Evolutionary conservation across 148 eudicot species (phyloP), one percentile per base, ranked within the genome.

Genomic region (Simmondsia chinensis): DNA sequence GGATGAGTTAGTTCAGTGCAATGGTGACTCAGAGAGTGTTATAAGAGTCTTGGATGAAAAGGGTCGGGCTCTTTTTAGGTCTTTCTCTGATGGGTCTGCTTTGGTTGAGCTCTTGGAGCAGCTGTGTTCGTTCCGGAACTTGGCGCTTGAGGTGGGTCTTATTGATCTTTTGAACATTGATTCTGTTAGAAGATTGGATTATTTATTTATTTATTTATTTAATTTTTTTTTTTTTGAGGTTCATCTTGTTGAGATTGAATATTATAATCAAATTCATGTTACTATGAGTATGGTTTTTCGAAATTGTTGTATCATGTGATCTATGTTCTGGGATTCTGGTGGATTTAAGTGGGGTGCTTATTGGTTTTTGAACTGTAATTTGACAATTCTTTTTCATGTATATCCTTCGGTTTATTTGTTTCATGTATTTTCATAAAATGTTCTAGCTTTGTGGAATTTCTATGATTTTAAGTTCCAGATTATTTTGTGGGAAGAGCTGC

Each of bases 101-200:
- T 55, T 84, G 3, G 34, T 82, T 63, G 74, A 69, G 83, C 80
- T 89, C 14, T 49, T 81, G 65, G 32, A 43, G 17, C 76, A 67
- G 63, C 63, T 85, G 60, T n/a, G 33, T 7, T 7, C 45, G 6
- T 43, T 12, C 43, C 82, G 72, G 33, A 7, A 6, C 1, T 46
- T 76, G 31, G 73, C 83, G 17, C 7, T 79, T 15, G 59, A 87
- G 88, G 94, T 87, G 27, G 23, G 36, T 46, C 29, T 16, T 50
- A 32, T 33, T 40, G 23, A 17, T 17, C 31, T 1, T 54, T 27
- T 49, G 3, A 46, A 9, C 4, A n/a, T 5, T 33, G 2, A 10
- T 0, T 43, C 4, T 16, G 10, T 0, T 38, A 9, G 30, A 6
- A 5, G 36, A 7, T 11, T 0, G 33, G n/a, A 36, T 32, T 31